phyloP scores from a whole-genome alignment of 768 basidiomycete species.

The Trametes gibbosa region DNA sequence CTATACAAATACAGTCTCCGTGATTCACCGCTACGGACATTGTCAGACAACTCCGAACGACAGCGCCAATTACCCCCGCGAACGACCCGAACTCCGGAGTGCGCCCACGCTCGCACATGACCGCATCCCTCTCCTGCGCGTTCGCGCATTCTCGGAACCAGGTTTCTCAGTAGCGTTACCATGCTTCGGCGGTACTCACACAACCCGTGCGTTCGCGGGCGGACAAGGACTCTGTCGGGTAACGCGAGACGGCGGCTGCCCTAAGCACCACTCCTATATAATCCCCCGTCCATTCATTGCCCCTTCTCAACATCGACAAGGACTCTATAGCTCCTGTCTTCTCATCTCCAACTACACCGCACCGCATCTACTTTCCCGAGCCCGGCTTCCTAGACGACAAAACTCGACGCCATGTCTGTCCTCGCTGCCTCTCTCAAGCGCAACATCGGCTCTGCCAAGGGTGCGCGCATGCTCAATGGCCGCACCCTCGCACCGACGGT shows the following conservation, averaged over 20 bases:
- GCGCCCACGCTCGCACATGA: background rate
- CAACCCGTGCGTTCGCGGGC: background rate
- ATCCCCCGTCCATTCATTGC: no score
- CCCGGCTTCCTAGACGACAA: background rate
- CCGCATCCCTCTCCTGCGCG: background rate
- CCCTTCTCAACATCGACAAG: no score
- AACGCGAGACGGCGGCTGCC: background rate
- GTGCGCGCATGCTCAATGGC: conserved; percentile 11
- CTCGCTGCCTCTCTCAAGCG: conserved; percentile 15
- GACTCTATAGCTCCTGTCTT: no score
- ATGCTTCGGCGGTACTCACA: background rate
- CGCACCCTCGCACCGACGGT: conserved; percentile 15
- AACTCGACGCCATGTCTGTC: conserved; percentile 7
- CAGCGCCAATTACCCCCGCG: no score
- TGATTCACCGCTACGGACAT: no score
- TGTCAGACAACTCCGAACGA: no score
- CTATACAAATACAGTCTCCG: no score
- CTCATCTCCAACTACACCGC: no score
- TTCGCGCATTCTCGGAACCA: background rate
- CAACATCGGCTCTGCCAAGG: conserved; percentile 8
- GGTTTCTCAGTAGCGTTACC: background rate
- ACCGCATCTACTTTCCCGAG: no score
- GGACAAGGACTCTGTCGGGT: background rate
- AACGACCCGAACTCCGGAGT: no score
- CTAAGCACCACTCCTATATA: background rate